Evolutionary conservation across 768 basidiomycete species (phyloP).

Genomic region (Cystobasidium ongulense): DNA sequence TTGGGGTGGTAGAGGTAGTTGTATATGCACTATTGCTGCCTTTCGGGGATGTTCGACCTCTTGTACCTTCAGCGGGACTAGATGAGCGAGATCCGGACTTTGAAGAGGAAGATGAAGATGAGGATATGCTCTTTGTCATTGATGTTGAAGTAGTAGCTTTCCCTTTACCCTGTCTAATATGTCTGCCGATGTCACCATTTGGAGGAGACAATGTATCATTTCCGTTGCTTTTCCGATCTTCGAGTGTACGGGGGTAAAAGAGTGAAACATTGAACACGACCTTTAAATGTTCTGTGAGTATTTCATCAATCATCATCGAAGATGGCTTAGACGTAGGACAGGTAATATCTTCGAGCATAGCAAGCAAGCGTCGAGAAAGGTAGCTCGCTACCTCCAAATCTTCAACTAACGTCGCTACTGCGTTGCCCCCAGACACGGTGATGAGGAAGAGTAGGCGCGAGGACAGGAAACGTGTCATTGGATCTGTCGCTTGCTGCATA

Average conservation of each 20-base stretch:
- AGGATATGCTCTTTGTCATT: background rate
- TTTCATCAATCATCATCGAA: slow-evolving; percentile 12
- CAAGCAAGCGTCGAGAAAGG: background rate
- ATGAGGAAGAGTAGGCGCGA: slow-evolving; percentile 39
- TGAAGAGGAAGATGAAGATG: slow-evolving; percentile 1
- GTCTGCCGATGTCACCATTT: background rate
- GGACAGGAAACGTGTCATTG: slow-evolving; percentile 35
- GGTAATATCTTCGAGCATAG: slow-evolving; percentile 14
- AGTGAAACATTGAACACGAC: slow-evolving; percentile 41
- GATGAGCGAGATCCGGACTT: background rate
- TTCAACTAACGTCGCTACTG: slow-evolving; percentile 30
- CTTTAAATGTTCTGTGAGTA: slow-evolving; percentile 40
- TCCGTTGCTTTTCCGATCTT: background rate
- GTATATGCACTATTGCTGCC: background rate
- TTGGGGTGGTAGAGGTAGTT: background rate
- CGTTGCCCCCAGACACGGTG: slow-evolving; percentile 25
- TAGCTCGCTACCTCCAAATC: slow-evolving; percentile 17
- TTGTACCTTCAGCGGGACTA: background rate
- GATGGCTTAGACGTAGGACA: background rate
- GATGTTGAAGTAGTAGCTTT: background rate
- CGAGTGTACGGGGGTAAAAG: slow-evolving; percentile 33
- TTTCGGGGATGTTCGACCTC: background rate
- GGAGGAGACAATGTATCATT: background rate
- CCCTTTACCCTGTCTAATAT: background rate
- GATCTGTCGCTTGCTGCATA: slow-evolving; percentile 6